These are phyloP conservation scores for Kodamaea sp. DNA, from an alignment of 1,139 yeast genomes.

Conservation along the genomic window DNA sequence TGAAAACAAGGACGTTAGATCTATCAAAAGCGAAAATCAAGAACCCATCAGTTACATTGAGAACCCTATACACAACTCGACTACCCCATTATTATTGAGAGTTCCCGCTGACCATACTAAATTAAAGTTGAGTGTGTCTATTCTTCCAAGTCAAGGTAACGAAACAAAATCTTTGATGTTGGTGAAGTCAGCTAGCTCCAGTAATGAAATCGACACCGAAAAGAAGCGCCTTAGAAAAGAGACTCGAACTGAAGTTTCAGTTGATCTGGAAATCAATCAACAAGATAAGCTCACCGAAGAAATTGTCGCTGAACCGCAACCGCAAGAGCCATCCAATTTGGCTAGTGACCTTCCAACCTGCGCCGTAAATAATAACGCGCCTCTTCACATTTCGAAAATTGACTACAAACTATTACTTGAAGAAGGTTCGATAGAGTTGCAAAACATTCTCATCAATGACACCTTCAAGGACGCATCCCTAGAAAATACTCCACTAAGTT, in stretches of 20 bases:
- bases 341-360: neutral
- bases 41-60: constrained; percentile 28
- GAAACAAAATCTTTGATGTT: constrained; percentile 26
- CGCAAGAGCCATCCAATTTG: neutral
- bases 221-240: constrained; percentile 8
- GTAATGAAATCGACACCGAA: constrained; percentile 13
- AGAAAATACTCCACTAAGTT: constrained; percentile 23
- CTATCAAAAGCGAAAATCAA: constrained; percentile 2
- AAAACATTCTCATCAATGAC: constrained; percentile 36
- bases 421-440: constrained; percentile 17
- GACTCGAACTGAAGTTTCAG: neutral
- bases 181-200: constrained; percentile 23
- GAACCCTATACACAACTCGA: constrained; percentile 15
- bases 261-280: no score
- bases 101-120: constrained; percentile 23
- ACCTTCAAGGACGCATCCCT: constrained; percentile 20
- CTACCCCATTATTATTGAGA: constrained; percentile 30
- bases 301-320: constrained; percentile 12
- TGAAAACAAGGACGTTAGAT: constrained; percentile 18
- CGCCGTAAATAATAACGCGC: neutral
- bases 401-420: constrained; percentile 27
- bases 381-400: constrained; percentile 28
- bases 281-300: constrained; percentile 2
- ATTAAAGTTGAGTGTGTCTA: constrained; percentile 30
- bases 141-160: constrained; percentile 15